These are phyloP conservation scores for Claviceps citrina DNA, from an alignment of 2,329 filamentous ascomycete genomes.

Conservation along the genomic window DNA sequence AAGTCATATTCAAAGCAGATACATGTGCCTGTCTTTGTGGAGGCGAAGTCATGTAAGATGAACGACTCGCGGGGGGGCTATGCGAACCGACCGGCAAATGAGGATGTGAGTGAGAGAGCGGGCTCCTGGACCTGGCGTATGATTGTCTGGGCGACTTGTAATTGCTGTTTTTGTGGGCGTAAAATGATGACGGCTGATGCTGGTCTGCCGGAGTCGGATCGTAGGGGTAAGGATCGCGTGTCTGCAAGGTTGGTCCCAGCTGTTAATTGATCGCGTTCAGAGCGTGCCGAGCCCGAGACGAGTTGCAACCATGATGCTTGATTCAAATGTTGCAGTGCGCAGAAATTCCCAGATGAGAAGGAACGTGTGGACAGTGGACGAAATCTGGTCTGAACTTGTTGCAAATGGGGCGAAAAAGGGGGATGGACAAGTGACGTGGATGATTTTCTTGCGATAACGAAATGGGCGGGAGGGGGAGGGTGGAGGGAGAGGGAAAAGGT, in stretches of 20 bases:
- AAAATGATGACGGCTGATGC: slow-evolving; percentile 25
- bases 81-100: slow-evolving; percentile 27
- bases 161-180: slow-evolving; percentile 31
- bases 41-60: slow-evolving; percentile 32
- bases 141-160: slow-evolving; percentile 34
- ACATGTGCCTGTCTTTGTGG: slow-evolving; percentile 28
- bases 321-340: background rate
- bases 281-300: background rate
- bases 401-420: background rate
- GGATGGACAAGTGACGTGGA: background rate
- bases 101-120: slow-evolving; percentile 33
- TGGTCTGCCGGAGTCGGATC: slow-evolving; percentile 26
- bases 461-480: background rate
- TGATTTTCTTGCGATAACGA: background rate
- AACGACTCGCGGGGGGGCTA: slow-evolving; percentile 25
- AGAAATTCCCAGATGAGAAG: background rate
- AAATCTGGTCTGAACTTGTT: background rate
- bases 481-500: too few relatives aligned
- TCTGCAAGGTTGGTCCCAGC: slow-evolving; percentile 16
- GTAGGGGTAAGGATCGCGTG: slow-evolving; percentile 37
- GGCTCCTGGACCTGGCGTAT: slow-evolving; percentile 33
- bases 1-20: slow-evolving; percentile 21
- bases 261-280: slow-evolving; percentile 1
- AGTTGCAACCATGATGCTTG: background rate
- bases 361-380: too few relatives aligned